Percentiles rank a stretch among this genome's conserved stretches.
These are phyloP conservation scores for Aspergillus bombycis DNA, from an alignment of 2,329 filamentous ascomycete species.

Conservation along the genomic window DNA sequence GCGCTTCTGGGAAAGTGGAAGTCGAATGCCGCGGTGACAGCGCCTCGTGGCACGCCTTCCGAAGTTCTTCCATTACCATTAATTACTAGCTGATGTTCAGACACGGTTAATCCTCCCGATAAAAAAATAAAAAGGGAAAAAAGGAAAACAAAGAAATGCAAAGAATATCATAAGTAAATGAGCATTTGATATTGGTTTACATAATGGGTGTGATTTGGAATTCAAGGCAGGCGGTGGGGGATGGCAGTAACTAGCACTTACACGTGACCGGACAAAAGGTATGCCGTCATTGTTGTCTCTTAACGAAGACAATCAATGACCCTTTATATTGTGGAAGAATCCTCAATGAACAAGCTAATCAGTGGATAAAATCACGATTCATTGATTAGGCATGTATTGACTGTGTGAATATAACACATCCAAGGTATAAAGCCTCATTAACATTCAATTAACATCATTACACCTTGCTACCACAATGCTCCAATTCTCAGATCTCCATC, in stretches of 20 bases:
- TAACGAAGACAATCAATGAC: too few relatives aligned
- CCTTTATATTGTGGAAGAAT: too few relatives aligned
- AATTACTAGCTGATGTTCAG: not conserved
- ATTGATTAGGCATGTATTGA: too few relatives aligned
- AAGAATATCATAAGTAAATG: not conserved
- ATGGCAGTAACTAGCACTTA: not conserved
- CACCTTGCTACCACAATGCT: not conserved
- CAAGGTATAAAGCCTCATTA: not conserved
- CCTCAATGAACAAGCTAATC: too few relatives aligned
- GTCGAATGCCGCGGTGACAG: conserved; percentile 18
- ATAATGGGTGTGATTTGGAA: not conserved
- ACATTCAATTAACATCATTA: not conserved
- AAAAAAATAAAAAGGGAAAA: not conserved
- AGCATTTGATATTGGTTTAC: not conserved
- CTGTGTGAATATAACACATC: not conserved
- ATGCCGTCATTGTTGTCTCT: too few relatives aligned
- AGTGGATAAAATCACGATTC: too few relatives aligned
- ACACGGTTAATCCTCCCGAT: not conserved
- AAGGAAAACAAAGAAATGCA: not conserved
- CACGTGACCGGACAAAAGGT: too few relatives aligned
- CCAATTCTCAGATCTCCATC: too few relatives aligned
- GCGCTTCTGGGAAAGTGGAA: conserved; percentile 13
- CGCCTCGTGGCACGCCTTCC: conserved; percentile 29
- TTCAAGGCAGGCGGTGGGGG: not conserved
- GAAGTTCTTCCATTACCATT: conserved; percentile 31